A percentile compares a stretch with the other conserved stretches of the same genome.
Conservation (phyloP, 208 protist species). For the Sergeia podlipaevii region DNA sequence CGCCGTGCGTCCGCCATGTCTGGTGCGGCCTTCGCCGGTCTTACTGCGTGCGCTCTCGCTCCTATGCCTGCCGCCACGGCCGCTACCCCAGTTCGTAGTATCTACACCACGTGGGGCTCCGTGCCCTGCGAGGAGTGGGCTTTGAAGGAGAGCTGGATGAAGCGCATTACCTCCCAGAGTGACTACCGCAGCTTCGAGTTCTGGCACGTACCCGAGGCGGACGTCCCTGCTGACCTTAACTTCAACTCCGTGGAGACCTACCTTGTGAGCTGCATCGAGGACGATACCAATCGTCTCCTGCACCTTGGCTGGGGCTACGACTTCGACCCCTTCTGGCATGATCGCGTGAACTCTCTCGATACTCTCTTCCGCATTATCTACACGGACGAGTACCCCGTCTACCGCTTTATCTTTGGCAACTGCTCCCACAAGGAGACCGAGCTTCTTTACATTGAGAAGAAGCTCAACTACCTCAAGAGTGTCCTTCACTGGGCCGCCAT, state of each 20-base stretch:
- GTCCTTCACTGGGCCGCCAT: constrained; percentile 70
- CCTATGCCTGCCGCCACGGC: constrained; percentile 6
- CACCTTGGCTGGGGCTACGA: constrained; percentile 81
- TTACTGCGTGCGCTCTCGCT: constrained; percentile 2
- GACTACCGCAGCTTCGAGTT: constrained; percentile 87
- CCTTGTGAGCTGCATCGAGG: constrained; percentile 77
- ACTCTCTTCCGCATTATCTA: constrained; percentile 74
- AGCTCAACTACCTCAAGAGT: constrained; percentile 83
- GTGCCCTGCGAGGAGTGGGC: constrained; percentile 57
- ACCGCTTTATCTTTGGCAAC: constrained; percentile 76
- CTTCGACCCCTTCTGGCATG: constrained; percentile 89
- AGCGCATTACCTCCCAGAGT: constrained; percentile 67
- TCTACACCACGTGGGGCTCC: constrained; percentile 84
- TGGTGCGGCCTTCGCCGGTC: constrained; percentile 3
- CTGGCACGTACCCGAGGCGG: constrained; percentile 73
- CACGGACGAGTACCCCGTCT: constrained; percentile 41
- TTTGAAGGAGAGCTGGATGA: constrained; percentile 62
- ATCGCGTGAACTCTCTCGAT: constrained; percentile 74
- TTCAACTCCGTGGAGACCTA: constrained; percentile 70
- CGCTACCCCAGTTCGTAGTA: constrained; percentile 27
- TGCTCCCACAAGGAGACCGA: constrained; percentile 59
- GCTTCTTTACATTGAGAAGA: constrained; percentile 59
- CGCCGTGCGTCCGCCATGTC: constrained; percentile 21
- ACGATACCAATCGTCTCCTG: constrained; percentile 80
- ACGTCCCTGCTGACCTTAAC: constrained; percentile 32